Base-by-base conservation (phyloP, 2,329 filamentous ascomycete species). In the Aspergillus quadrilineatus region DNA sequence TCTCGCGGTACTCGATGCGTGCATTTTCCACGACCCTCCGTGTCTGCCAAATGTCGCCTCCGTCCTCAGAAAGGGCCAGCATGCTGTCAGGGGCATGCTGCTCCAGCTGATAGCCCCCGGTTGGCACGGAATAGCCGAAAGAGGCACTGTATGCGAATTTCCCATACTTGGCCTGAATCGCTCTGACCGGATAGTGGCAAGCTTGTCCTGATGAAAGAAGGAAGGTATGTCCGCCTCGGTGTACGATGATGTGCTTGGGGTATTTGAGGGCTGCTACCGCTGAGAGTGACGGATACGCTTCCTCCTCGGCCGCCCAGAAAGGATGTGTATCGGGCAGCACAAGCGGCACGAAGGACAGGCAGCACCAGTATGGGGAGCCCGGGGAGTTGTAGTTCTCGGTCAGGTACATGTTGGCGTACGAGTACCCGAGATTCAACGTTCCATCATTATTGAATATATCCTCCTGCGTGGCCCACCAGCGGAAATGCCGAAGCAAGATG, bases 311-410 rank as follows among this genome's bases (percentile, higher is more conserved):
- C 1, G 84, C 82, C 89, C 89, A 92, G 75, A 92, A 92, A 0
- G 88, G 87, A 69, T 92, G 89, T 1, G 79, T 77, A 47, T 84
- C 81, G 0, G 89, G 84, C 10, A 90, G 80, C 1, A 87, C 88
- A 2, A 92, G 78, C 50, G 87, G 87, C 44, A 89, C 88, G 67
- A 92, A 92, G 1, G 88, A 85, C 22, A 92, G 77, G 73, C 89
- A 92, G 51, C 87, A 88, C 89, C 89, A 92, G 71, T 92, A 92
- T 64, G 89, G 75, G 1, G 74, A 77, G 10, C 87, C 87, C 0
- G 89, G 88, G 8, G 87, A 90, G 73, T 92, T 92, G 75, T 92
- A 92, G 69, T 92, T 92, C 73, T 92, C 89, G 0, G 88, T 87
- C 75, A 92, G 84, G 73, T 89, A 91, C 79, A 89, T 90, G 68